phyloP scores from a whole-genome alignment of 1,139 yeast genomes.

The Pneumocystis oryctolagi region DNA sequence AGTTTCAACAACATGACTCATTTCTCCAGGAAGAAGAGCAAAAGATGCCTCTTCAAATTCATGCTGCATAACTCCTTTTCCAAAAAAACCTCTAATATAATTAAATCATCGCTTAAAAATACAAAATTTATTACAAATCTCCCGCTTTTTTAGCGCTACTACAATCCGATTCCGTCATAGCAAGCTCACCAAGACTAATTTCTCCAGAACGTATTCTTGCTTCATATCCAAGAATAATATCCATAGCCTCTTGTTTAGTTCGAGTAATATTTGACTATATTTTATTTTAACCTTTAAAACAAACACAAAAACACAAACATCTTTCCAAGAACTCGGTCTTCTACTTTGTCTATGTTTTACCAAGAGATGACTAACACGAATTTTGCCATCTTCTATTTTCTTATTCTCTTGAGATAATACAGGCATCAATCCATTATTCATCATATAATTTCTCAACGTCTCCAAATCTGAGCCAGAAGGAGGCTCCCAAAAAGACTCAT shows the following conservation, averaged over 20 bases:
- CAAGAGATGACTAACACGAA: constrained; percentile 60
- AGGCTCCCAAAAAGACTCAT: constrained; percentile 76
- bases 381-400: constrained; percentile 31
- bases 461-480: constrained; percentile 68
- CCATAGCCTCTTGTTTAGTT: constrained; percentile 70
- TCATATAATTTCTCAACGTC: constrained; percentile 43
- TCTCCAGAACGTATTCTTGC: constrained; percentile 56
- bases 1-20: constrained; percentile 70
- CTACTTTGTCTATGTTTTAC: constrained; percentile 73
- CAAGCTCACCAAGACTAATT: constrained; percentile 52
- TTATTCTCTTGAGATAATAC: constrained; percentile 9
- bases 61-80: constrained; percentile 89
- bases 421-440: constrained; percentile 18
- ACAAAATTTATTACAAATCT: constrained; percentile 34
- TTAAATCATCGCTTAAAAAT: background rate
- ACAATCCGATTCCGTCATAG: constrained; percentile 76
- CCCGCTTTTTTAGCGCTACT: constrained; percentile 78
- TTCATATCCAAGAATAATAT: constrained; percentile 44
- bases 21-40: constrained; percentile 63
- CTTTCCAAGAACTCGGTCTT: constrained; percentile 86
- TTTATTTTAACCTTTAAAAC: background rate
- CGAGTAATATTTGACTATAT: constrained; percentile 41
- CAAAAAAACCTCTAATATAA: constrained; percentile 46
- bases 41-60: constrained; percentile 80
- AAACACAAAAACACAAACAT: constrained; percentile 26